These are phyloP conservation scores for Penicillium aurantiogriseum DNA, from an alignment of 2,329 filamentous ascomycete species.

Conservation along the genomic window DNA sequence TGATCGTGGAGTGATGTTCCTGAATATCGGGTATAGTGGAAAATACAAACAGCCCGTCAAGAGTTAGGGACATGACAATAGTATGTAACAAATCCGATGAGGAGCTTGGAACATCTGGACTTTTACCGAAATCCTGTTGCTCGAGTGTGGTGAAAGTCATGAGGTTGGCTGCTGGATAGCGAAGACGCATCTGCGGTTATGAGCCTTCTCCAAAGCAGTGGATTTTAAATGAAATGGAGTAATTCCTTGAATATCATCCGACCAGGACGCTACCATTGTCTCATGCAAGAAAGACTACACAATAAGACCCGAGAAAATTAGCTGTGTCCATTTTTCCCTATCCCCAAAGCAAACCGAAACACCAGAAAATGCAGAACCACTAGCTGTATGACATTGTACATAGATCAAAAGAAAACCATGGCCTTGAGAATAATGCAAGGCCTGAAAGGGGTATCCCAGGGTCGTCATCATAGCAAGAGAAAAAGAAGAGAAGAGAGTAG, in stretches of 20 bases:
- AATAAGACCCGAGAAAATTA: neutral
- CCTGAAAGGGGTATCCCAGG: conserved; percentile 11
- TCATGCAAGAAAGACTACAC: neutral
- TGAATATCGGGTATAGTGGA: conserved; percentile 35
- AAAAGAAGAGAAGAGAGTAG: neutral
- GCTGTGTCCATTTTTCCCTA: neutral
- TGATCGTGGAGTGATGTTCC: conserved; percentile 42
- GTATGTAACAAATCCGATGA: neutral
- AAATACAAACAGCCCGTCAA: conserved; percentile 14
- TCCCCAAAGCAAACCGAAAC: neutral
- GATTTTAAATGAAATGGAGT: neutral
- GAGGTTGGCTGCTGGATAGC: neutral
- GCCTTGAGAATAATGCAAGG: conserved; percentile 6
- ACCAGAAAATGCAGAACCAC: conserved; percentile 10
- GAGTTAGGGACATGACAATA: neutral
- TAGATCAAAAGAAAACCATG: conserved; percentile 5
- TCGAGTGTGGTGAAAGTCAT: neutral
- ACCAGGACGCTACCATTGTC: neutral
- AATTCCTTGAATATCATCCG: neutral
- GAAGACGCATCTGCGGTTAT: neutral
- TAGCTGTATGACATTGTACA: conserved; percentile 10
- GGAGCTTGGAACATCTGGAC: neutral
- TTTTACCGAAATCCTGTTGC: too few relatives aligned
- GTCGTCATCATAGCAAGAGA: conserved; percentile 9
- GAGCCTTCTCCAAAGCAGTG: neutral